Evolutionary conservation across 2,329 filamentous ascomycete species (phyloP), one percentile per base, ranked within the genome.

Genomic region (Sporothrix curviconia): DNA sequence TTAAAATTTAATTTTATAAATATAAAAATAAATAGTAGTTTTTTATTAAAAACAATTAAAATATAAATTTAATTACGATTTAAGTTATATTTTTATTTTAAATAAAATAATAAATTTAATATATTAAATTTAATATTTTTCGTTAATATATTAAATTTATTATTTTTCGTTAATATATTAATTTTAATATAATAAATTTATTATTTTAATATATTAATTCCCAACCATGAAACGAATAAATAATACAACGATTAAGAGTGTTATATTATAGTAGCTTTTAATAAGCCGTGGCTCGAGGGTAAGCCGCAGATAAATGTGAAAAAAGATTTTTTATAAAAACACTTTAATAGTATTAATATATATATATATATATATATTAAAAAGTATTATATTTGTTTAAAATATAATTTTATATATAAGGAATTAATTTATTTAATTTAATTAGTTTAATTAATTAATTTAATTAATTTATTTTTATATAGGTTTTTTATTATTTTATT

Each of bases 81-180:
- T 47, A 47, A 25, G 17, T 40, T 17, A 19, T 17, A 40, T n/a
- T 25, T n/a, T 11, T 25, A 43, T 24, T 43, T 24, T 43, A 43
- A 14, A 25, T 43, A 43, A 14, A 11, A 25, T 15, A 43, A 22
- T 43, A 43, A 43, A 11, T 25, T 43, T 43, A 43, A 6, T 47
- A 32, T n/a, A 30, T 9, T 17, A 7, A 19, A 17, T 28, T 25
- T 28, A 8, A n/a, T n/a, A n/a, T n/a, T n/a, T n/a, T n/a, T n/a
- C n/a, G n/a, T n/a, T n/a, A n/a, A n/a, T n/a, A n/a, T 46, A 19
- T 28, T 46, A 51, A 54, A 54, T 50, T n/a, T n/a, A 22, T 17
- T 43, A 8, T 17, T 43, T n/a, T 43, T n/a, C n/a, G 4, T 19
- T 43, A 22, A 11, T 32, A 6, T 24, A 22, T 43, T 22, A 19